A percentile compares a stretch with the other conserved stretches of the same genome.
Conservation (phyloP, 768 basidiomycete genomes). For the Dioszegia hungarica region DNA sequence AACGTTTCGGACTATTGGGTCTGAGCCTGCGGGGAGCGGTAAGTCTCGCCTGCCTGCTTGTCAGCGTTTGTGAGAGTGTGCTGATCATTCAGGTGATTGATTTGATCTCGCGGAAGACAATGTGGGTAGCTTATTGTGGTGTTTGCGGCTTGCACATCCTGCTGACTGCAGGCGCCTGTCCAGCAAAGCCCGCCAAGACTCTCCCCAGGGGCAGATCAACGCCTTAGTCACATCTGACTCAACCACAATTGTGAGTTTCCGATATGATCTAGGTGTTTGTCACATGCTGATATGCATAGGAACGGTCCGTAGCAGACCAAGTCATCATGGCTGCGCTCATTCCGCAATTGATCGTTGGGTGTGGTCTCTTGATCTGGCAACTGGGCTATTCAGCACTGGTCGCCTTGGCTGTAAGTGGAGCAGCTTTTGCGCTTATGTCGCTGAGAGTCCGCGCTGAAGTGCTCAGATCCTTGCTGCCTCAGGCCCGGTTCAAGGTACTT, state of each 20-base stretch:
- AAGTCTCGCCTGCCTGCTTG: not conserved
- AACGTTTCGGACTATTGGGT: slow-evolving; percentile 27
- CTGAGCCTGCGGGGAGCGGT: slow-evolving; percentile 5
- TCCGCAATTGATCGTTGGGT: slow-evolving; percentile 58
- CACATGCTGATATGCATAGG: not conserved
- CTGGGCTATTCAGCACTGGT: slow-evolving; percentile 68
- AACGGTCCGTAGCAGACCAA: slow-evolving; percentile 3
- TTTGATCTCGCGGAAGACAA: slow-evolving; percentile 46
- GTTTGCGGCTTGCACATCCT: no score
- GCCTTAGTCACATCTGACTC: slow-evolving; percentile 66
- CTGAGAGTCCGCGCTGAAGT: no score
- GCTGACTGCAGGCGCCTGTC: slow-evolving; percentile 54
- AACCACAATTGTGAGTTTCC: slow-evolving; percentile 55
- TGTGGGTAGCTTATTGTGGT: no score
- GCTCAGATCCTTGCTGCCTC: slow-evolving; percentile 53
- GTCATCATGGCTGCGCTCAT: slow-evolving; percentile 59
- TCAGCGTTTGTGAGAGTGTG: not conserved
- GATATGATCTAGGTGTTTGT: not conserved
- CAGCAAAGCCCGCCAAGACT: slow-evolving; percentile 58
- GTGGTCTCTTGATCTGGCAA: slow-evolving; percentile 63
- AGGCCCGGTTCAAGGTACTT: slow-evolving; percentile 59
- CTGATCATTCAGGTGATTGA: slow-evolving; percentile 4
- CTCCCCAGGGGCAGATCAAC: slow-evolving; percentile 63
- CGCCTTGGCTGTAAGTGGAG: slow-evolving; percentile 37
- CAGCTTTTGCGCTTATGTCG: no score